phyloP scores from a whole-genome alignment of 306 rosid species.

The Boehmeria nivea region DNA sequence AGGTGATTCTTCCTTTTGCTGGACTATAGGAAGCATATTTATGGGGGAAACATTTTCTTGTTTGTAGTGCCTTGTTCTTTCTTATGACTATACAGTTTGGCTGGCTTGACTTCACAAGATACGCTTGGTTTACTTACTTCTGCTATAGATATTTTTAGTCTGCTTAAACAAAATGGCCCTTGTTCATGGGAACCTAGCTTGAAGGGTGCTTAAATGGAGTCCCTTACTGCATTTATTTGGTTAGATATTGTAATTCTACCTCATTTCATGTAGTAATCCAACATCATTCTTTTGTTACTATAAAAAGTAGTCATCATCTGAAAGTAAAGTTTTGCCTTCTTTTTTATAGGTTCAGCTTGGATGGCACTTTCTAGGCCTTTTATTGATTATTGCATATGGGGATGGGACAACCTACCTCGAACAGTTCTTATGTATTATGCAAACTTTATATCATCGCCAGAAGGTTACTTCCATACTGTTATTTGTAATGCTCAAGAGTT shows the following conservation, averaged over 20 bases:
- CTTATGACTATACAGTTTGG: not conserved
- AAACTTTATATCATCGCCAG: constrained; percentile 92
- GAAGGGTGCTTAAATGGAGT: not conserved
- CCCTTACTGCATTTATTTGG: not conserved
- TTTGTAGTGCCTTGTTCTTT: not conserved
- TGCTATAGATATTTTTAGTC: no score
- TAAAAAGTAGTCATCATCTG: no score
- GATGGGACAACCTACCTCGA: constrained; percentile 99
- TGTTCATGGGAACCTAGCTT: not conserved
- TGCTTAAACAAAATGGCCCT: not conserved
- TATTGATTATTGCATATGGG: constrained; percentile 94
- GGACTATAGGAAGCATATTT: not conserved
- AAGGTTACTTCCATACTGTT: constrained; percentile 96
- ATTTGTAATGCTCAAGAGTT: constrained; percentile 91
- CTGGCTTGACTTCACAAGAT: not conserved
- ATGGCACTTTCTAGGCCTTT: constrained; percentile 91
- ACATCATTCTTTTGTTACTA: no score
- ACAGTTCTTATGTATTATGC: constrained; percentile 88
- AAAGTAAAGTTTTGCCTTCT: not conserved
- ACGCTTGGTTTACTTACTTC: not conserved
- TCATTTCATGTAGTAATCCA: no score
- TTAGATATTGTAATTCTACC: no score
- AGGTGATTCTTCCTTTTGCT: not conserved
- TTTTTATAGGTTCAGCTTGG: constrained; percentile 86
- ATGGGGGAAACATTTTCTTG: not conserved